Conservation (phyloP, 2,329 filamentous ascomycete genomes). For the Gaeumannomyces tritici region DNA sequence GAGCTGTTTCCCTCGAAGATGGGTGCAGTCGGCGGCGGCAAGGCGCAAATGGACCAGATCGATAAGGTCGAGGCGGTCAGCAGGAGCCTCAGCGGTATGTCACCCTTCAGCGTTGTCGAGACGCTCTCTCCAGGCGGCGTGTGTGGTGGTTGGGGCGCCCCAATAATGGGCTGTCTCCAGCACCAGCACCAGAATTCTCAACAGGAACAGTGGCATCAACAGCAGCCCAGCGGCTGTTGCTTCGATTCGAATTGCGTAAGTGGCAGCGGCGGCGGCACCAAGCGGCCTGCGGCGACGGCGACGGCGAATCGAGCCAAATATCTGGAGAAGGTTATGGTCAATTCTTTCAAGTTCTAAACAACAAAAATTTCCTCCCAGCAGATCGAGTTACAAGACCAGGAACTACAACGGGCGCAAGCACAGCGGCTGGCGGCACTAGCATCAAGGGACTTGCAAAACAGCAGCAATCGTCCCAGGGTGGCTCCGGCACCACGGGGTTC, state of each 20-base stretch:
- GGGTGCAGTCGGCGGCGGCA: constrained; percentile 14
- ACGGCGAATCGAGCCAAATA: background rate
- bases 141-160: background rate
- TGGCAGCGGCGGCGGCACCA: constrained; percentile 3
- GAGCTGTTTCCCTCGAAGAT: constrained; percentile 49
- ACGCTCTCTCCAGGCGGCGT: background rate
- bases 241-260: constrained; percentile 7
- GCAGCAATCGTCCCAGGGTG: constrained; percentile 20
- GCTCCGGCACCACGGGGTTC: constrained; percentile 37
- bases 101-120: background rate
- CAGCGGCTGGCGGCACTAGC: constrained; percentile 23
- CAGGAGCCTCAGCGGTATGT: constrained; percentile 13
- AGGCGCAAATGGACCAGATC: constrained; percentile 23
- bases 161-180: background rate
- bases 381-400: constrained; percentile 2
- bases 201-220: background rate
- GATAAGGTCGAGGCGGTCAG: constrained; percentile 16
- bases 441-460: constrained; percentile 49
- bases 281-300: constrained; percentile 10
- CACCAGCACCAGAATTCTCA: background rate
- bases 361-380: background rate
- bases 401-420: background rate
- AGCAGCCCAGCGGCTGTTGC: constrained; percentile 1
- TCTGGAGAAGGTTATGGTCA: background rate
- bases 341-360: background rate